Evolutionary conservation across 257 asterid species (phyloP).

Genomic region (Solanum pennellii): DNA sequence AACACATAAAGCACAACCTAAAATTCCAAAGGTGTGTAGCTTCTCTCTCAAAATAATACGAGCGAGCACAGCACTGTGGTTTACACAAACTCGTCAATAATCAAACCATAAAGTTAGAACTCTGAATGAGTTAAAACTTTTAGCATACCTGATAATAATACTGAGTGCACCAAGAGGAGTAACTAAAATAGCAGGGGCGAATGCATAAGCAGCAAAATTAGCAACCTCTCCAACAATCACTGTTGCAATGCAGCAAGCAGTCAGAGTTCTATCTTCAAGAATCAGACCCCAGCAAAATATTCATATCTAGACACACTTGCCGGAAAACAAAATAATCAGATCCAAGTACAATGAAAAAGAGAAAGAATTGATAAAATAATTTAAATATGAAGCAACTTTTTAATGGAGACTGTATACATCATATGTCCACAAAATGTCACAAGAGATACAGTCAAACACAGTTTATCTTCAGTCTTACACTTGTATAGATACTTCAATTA

Average conservation of each 20-base stretch:
- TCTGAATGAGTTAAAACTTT: constrained; percentile 1
- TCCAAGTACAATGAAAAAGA: not conserved
- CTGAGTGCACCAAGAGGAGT: constrained; percentile 99
- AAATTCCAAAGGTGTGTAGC: constrained; percentile 81
- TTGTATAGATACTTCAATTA: not conserved
- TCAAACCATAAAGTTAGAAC: constrained; percentile 3
- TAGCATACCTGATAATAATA: constrained; percentile 84
- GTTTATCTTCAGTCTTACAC: not conserved
- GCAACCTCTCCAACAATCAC: constrained; percentile 98
- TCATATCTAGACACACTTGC: not conserved
- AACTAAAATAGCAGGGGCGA: constrained; percentile 95
- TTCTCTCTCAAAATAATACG: constrained; percentile 73
- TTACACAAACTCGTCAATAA: constrained; percentile 20
- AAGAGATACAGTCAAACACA: not conserved
- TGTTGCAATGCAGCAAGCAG: constrained; percentile 23
- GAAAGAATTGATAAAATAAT: not conserved
- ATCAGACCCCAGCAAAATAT: not conserved
- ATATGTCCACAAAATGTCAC: not conserved
- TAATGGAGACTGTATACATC: not conserved
- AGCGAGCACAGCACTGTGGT: constrained; percentile 90
- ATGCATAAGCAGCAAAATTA: constrained; percentile 99
- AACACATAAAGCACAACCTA: constrained; percentile 94
- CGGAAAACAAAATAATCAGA: not conserved
- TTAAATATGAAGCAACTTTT: not conserved
- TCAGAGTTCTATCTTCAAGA: not conserved